Evolutionary conservation across 2,329 filamentous ascomycete genomes (phyloP).

Genomic region (Trichoderma simmonsii): DNA sequence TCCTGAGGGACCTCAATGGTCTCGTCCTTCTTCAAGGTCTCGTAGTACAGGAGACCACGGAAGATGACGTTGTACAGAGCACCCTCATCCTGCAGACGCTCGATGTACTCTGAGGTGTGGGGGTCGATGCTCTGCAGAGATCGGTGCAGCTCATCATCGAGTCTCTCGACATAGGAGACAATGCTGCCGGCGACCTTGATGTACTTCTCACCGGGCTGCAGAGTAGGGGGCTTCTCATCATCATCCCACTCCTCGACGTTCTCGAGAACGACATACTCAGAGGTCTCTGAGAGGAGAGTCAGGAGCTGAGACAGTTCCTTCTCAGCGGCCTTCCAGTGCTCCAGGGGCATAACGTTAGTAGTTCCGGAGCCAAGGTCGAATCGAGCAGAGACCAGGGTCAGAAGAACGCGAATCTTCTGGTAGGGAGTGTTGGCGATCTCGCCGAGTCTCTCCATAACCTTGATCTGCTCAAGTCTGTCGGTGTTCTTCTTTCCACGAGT

Average conservation of each 20-base stretch:
- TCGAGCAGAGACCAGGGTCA: conserved; percentile 87
- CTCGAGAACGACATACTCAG: conserved; percentile 82
- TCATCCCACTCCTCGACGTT: conserved; percentile 98
- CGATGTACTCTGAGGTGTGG: conserved; percentile 97
- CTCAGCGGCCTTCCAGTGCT: conserved; percentile 95
- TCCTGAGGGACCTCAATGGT: conserved; percentile 77
- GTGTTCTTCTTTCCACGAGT: conserved; percentile 99
- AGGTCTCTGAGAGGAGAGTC: conserved; percentile 72
- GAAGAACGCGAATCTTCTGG: conserved; percentile 86
- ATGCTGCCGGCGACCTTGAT: conserved; percentile 92
- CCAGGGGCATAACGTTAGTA: conserved; percentile 80
- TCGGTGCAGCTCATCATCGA: conserved; percentile 94
- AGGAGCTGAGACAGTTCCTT: conserved; percentile 79
- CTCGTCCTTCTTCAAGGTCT: conserved; percentile 68
- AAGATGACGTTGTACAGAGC: conserved; percentile 90
- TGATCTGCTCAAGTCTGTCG: conserved; percentile 90
- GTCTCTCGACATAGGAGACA: conserved; percentile 88
- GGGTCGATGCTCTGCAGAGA: conserved; percentile 98
- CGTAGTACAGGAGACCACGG: conserved; percentile 83
- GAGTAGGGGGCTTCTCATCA: conserved; percentile 84
- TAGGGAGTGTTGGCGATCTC: conserved; percentile 90
- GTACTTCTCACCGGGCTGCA: conserved; percentile 70
- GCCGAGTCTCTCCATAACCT: conserved; percentile 91
- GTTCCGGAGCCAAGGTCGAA: conserved; percentile 86
- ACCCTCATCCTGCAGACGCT: conserved; percentile 87